phyloP scores from a whole-genome alignment of 164 flowering plant genomes.

The Stephania cephalantha region DNA sequence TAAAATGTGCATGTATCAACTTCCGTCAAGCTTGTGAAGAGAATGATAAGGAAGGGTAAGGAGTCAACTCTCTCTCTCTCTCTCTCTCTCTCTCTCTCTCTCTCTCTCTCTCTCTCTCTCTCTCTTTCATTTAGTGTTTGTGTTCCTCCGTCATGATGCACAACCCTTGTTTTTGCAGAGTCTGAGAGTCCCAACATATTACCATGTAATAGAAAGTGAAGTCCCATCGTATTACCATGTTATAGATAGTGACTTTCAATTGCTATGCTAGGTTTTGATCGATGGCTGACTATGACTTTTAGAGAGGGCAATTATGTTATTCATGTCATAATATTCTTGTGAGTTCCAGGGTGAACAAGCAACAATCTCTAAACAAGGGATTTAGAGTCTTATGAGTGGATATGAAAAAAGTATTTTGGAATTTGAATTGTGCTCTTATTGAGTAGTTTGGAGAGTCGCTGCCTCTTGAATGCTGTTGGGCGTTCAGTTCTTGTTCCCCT shows the following conservation, averaged over 20 bases:
- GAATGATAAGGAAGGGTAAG: slow-evolving; percentile 26
- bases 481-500: too few relatives aligned
- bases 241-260: background rate
- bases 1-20: slow-evolving; percentile 23
- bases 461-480: too few relatives aligned
- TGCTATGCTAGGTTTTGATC: background rate
- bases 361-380: too few relatives aligned
- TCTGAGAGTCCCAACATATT: background rate
- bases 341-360: too few relatives aligned
- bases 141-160: background rate
- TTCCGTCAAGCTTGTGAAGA: slow-evolving; percentile 26
- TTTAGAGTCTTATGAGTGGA: too few relatives aligned
- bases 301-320: background rate
- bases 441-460: too few relatives aligned
- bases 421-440: too few relatives aligned
- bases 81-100: background rate
- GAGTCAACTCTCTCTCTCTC: background rate
- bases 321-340: too few relatives aligned
- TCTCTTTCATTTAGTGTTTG: background rate
- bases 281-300: background rate
- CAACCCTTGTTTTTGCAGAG: background rate
- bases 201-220: background rate
- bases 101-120: background rate
- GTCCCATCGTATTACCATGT: background rate
- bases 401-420: too few relatives aligned